Evolutionary conservation across 2,329 filamentous ascomycete species (phyloP).

Genomic region (Mollisia scopiformis): DNA sequence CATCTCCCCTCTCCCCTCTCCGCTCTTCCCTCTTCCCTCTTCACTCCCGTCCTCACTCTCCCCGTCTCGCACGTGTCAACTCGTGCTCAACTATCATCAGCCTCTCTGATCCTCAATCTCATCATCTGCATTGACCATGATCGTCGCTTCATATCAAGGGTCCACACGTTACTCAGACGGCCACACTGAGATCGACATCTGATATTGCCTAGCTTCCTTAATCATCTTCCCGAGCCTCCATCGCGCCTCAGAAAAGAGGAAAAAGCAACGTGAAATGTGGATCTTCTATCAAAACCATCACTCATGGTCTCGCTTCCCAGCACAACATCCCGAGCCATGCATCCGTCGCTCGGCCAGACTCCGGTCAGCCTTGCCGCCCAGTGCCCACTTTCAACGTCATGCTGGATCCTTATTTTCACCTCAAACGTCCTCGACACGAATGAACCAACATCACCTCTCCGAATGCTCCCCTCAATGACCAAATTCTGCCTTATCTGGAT

Average conservation of each 20-base stretch:
- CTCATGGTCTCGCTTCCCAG: neutral
- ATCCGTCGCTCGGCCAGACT: constrained; percentile 15
- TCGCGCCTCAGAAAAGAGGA: constrained; percentile 9
- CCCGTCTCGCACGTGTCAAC: too few relatives aligned
- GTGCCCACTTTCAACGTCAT: constrained; percentile 25
- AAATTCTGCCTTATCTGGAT: constrained; percentile 17
- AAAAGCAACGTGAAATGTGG: constrained; percentile 18
- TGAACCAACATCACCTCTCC: constrained; percentile 4
- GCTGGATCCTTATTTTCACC: constrained; percentile 12
- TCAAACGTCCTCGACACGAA: constrained; percentile 12
- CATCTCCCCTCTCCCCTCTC: too few relatives aligned
- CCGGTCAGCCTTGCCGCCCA: constrained; percentile 17
- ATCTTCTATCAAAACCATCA: too few relatives aligned
- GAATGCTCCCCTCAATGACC: constrained; percentile 22
- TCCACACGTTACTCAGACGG: neutral
- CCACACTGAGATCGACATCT: too few relatives aligned
- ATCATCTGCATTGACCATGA: constrained; percentile 3
- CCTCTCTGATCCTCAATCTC: too few relatives aligned
- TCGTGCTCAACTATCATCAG: neutral
- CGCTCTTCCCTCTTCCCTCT: too few relatives aligned
- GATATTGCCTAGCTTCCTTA: neutral
- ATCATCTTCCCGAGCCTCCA: neutral
- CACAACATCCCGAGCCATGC: neutral
- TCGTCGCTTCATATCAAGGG: neutral
- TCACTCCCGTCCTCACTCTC: too few relatives aligned